Conservation (phyloP, 2,329 filamentous ascomycete species). For the Tolypocladium cylindrosporum region DNA sequence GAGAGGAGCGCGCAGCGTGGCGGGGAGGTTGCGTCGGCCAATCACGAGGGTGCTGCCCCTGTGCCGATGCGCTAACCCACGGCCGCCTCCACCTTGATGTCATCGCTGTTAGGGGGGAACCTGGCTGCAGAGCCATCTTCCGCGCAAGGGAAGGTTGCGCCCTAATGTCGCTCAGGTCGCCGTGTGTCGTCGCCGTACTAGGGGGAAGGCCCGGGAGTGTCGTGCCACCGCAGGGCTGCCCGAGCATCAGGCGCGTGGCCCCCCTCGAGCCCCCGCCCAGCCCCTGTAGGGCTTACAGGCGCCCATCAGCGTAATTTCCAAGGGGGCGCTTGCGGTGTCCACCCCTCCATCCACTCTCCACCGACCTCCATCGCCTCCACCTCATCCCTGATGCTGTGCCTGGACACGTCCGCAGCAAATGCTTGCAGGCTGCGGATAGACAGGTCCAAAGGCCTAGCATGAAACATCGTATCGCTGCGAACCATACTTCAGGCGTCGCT, state of each 20-base stretch:
- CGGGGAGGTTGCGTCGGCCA: neutral
- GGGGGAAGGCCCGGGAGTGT: neutral
- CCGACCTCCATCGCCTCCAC: neutral
- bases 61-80: neutral
- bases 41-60: conserved; percentile 1
- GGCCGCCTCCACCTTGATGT: neutral
- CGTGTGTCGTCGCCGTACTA: neutral
- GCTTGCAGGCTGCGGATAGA: neutral
- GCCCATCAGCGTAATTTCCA: neutral
- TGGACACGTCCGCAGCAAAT: neutral
- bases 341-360: neutral
- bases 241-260: neutral
- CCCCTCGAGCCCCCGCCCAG: neutral
- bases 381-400: neutral
- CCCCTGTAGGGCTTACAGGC: neutral
- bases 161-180: neutral
- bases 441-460: neutral
- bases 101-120: neutral
- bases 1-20: neutral
- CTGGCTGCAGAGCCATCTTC: no score
- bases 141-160: fast-evolving
- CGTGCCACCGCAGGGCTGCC: neutral
- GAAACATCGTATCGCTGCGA: neutral
- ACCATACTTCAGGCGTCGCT: neutral
- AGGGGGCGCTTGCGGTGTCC: neutral